Conservation (phyloP, 768 basidiomycete species). For the Collybia nuda region DNA sequence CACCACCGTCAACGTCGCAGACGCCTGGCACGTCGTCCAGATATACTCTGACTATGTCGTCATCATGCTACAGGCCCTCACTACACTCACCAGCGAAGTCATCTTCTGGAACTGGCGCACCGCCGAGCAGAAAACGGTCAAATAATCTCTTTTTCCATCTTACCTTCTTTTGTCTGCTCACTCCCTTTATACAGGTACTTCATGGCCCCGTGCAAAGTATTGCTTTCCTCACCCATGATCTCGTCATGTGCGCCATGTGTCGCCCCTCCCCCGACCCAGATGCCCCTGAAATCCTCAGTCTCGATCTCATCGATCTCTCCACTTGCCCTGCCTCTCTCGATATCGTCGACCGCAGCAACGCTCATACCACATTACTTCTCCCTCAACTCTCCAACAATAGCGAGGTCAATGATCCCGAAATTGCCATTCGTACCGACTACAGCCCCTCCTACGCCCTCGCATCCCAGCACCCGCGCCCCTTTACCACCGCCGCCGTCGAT, state of each 20-base stretch:
- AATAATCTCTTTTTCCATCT: background rate
- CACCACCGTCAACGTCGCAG: background rate
- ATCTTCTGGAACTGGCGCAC: slow-evolving; percentile 8
- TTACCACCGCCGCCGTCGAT: slow-evolving; percentile 6
- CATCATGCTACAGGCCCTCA: slow-evolving; percentile 3
- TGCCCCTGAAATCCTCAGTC: background rate
- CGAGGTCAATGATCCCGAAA: background rate
- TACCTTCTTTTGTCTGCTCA: background rate
- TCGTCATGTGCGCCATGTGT: slow-evolving; percentile 2
- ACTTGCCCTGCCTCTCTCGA: background rate
- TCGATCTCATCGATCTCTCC: slow-evolving; percentile 3
- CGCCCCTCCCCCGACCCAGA: background rate
- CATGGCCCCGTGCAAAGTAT: slow-evolving; percentile 1
- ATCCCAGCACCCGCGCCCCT: background rate
- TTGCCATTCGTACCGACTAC: slow-evolving; percentile 5
- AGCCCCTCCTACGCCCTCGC: background rate
- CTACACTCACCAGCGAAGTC: slow-evolving; percentile 1
- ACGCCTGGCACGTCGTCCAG: slow-evolving; percentile 8
- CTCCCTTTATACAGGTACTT: background rate
- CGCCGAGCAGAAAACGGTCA: background rate
- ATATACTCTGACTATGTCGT: slow-evolving; percentile 5
- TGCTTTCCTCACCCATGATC: slow-evolving; percentile 5
- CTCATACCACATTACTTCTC: background rate
- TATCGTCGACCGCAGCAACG: background rate
- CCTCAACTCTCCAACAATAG: background rate